These are phyloP conservation scores for Microstegium vimineum DNA, from an alignment of 176 grass and related monocot genomes.

Conservation along the genomic window DNA sequence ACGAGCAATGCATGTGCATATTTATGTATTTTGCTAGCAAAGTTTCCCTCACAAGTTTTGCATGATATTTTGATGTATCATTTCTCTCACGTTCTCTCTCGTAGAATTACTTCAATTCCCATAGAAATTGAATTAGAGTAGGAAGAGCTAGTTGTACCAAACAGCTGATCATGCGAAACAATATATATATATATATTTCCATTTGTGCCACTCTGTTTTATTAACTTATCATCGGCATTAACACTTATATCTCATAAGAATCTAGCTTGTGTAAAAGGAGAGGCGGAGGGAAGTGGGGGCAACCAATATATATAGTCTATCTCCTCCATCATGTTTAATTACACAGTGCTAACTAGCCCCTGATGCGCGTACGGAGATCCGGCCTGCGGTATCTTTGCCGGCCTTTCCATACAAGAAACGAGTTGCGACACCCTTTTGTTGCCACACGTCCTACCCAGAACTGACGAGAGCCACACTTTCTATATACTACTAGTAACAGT, in stretches of 20 bases:
- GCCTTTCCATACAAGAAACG: slow-evolving; percentile 8
- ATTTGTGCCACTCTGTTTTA: neutral
- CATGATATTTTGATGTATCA: neutral
- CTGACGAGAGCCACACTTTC: neutral
- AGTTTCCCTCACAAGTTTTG: neutral
- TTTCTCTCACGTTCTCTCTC: neutral
- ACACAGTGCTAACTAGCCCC: neutral
- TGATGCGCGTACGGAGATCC: neutral
- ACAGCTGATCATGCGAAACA: neutral
- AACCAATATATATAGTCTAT: no score
- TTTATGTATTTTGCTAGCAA: neutral
- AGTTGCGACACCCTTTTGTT: neutral
- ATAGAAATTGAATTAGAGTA: neutral
- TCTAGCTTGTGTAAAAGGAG: neutral
- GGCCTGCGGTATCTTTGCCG: neutral
- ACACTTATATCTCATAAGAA: neutral
- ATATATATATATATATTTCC: neutral
- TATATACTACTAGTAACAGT: neutral
- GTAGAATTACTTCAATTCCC: neutral
- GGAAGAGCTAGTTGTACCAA: neutral
- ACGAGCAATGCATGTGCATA: neutral
- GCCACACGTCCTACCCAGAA: slow-evolving; percentile 29
- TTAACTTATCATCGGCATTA: neutral
- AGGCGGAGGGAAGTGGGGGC: neutral
- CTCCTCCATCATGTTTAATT: neutral